Base-by-base conservation (phyloP, 1,139 yeast genomes). In the Citeromyces hawaiiensis region DNA sequence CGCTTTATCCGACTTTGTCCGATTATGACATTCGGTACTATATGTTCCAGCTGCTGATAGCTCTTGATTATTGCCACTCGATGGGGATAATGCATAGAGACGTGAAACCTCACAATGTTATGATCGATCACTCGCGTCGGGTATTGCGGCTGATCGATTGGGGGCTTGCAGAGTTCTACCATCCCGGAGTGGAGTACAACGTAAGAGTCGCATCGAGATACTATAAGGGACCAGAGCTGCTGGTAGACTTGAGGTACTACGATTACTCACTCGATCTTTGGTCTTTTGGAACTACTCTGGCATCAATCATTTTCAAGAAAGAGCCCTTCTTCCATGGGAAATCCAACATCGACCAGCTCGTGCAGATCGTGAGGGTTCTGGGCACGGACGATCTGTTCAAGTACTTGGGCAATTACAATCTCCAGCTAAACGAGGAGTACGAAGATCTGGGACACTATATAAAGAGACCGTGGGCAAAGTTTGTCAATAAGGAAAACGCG, bases 61-160 rank as follows among this genome's bases (percentile, higher is more conserved):
- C 91, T 8, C 64, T 82, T 49, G 85, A 82, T 56, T 82, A 70
- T 56, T 76, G 81, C 38, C 93, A 82, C 59, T 77, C 86, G 2
- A 79, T 79, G 82, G 93, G 93, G 18, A 80, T 82, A 42, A 79
- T 82, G 69, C 93, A 82, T 55, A 64, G 93, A 53, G 93, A 82
- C 55, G 91, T 82, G 37, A 82, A 82, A 57, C 93, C 93, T 4
- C 93, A 82, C 54, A 82, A 82, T 56, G 78, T 82, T 43, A 82
- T 82, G 91, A 82, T 82, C 49, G 91, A 82, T 55, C 91, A 83
- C 35, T 53, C 63, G 37, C 64, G 62, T 43, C 74, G 71, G 48
- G 72, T 75, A 48, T 61, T 82, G 46, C 66, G 88, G 48, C 68
- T 82, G 44, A 82, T 82, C 42, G 93, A 82, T 57, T 82, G 93